phyloP scores from a whole-genome alignment of 768 basidiomycete genomes.

The Leccinum pellstonianum region DNA sequence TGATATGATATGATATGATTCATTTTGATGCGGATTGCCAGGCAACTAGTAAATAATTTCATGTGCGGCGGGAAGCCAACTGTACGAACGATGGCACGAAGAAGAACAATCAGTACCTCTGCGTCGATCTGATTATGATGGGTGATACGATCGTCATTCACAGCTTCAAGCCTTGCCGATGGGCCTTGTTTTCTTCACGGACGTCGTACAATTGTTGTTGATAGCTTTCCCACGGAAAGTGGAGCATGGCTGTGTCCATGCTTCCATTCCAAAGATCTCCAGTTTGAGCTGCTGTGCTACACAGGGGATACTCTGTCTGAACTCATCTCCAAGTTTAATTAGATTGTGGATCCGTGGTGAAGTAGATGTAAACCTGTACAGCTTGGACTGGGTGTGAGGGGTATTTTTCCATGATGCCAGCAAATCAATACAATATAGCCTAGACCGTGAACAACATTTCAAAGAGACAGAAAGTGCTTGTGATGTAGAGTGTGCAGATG shows the following conservation, averaged over 20 bases:
- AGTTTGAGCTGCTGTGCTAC: constrained; percentile 3
- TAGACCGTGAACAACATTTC: constrained; percentile 23
- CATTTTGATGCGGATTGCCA: constrained; percentile 26
- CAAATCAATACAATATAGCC: constrained; percentile 13
- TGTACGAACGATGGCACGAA: background rate
- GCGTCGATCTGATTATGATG: constrained; percentile 12
- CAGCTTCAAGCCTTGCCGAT: constrained; percentile 12
- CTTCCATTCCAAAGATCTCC: background rate
- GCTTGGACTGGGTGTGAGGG: constrained; percentile 15
- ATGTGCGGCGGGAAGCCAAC: constrained; percentile 4
- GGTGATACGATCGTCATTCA: constrained; percentile 6
- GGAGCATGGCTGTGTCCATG: constrained; percentile 19
- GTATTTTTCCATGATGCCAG: constrained; percentile 21
- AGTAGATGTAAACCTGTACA: constrained; percentile 21
- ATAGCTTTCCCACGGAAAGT: constrained; percentile 17
- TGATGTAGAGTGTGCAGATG: constrained; percentile 12
- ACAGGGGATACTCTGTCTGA: constrained; percentile 4
- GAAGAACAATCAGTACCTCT: background rate
- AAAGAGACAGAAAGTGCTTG: constrained; percentile 5
- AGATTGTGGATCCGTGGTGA: background rate
- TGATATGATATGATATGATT: background rate
- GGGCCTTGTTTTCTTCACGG: background rate
- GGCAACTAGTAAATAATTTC: constrained; percentile 21
- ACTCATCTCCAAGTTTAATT: background rate
- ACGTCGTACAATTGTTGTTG: background rate